Conservation (phyloP, 108 stramenopile species). For the Schizochytrium sp. region DNA sequence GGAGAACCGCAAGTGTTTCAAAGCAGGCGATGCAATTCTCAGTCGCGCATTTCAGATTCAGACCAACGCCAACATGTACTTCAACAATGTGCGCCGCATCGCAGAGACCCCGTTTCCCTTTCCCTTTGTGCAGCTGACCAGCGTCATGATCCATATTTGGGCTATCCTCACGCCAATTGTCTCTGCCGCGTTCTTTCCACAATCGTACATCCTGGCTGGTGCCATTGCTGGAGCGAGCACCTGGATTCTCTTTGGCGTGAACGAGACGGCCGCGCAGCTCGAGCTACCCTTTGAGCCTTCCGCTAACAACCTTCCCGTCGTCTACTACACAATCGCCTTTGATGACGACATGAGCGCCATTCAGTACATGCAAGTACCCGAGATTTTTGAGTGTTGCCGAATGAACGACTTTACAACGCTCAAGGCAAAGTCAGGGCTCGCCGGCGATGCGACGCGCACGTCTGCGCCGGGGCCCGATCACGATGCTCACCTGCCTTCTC, state of each 20-base stretch:
- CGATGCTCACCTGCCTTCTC: too few species aligned
- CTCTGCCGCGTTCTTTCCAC: not conserved
- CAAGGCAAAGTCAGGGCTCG: not conserved
- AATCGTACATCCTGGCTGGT: not conserved
- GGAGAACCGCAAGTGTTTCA: not conserved
- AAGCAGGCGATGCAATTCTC: not conserved
- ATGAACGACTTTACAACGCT: not conserved
- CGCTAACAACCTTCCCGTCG: not conserved
- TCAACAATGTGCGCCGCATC: not conserved
- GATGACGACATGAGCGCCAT: not conserved
- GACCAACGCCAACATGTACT: not conserved
- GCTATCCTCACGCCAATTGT: not conserved
- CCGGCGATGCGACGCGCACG: not conserved
- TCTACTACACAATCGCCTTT: not conserved
- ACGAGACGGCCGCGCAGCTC: not conserved
- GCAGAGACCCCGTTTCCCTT: constrained; percentile 16
- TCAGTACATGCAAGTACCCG: not conserved
- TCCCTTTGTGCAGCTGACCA: constrained; percentile 10
- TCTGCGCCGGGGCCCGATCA: too few species aligned
- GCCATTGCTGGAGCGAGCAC: not conserved
- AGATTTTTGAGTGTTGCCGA: not conserved
- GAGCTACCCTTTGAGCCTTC: not conserved
- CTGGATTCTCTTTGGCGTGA: constrained; percentile 2
- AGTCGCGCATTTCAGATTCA: constrained; percentile 9
- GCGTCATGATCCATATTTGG: not conserved